A percentile compares a stretch with the other conserved stretches of the same genome.
Conservation (phyloP, 208 protist genomes). For the Leishmania arabica region DNA sequence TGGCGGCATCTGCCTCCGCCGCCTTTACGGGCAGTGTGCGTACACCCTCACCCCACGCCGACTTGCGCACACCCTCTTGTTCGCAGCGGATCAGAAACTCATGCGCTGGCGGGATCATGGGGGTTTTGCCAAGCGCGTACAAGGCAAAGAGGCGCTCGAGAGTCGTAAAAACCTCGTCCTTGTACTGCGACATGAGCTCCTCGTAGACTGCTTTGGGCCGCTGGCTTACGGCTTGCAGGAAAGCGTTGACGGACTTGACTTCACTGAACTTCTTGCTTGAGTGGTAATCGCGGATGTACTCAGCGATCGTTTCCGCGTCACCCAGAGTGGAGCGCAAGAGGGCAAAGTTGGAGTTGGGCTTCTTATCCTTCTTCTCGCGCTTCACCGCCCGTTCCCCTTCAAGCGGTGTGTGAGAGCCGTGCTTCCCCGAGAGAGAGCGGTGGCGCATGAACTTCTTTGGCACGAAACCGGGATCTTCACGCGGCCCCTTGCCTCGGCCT, state of each 20-base stretch:
- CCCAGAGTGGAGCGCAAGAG: slow-evolving; percentile 45
- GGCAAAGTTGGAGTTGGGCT: slow-evolving; percentile 63
- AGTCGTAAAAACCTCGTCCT: slow-evolving; percentile 47
- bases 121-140: slow-evolving; percentile 43
- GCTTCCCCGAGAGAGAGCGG: slow-evolving; percentile 33
- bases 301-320: slow-evolving; percentile 54
- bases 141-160: slow-evolving; percentile 71
- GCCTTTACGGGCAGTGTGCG: slow-evolving; percentile 20
- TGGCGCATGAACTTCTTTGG: slow-evolving; percentile 17
- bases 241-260: slow-evolving; percentile 56
- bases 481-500: neutral
- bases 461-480: slow-evolving; percentile 3
- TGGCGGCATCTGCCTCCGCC: neutral
- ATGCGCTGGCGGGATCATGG: slow-evolving; percentile 55
- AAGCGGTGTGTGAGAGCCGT: slow-evolving; percentile 16
- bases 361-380: slow-evolving; percentile 39
- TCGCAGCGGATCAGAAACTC: slow-evolving; percentile 89
- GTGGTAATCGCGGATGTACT: slow-evolving; percentile 57
- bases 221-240: slow-evolving; percentile 75
- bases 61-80: slow-evolving; percentile 63
- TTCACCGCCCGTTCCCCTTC: slow-evolving; percentile 26
- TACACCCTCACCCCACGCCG: slow-evolving; percentile 38
- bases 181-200: slow-evolving; percentile 51
- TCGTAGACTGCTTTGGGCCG: slow-evolving; percentile 51
- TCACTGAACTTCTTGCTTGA: slow-evolving; percentile 49